phyloP scores from a whole-genome alignment of 192 early-diverging fungal genomes.

The Glomus cerebriforme region DNA sequence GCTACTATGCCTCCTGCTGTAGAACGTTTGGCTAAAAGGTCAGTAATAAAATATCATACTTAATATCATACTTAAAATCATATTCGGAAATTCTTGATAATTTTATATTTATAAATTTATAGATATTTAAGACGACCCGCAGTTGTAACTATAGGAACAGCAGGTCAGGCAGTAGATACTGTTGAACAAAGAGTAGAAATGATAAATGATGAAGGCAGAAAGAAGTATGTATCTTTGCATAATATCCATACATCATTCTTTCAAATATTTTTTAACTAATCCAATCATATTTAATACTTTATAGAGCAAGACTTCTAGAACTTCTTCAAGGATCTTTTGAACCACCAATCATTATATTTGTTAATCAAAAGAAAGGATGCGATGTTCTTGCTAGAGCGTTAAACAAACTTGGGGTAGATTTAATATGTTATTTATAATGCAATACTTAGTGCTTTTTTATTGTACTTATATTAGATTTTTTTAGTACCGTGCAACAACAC shows the following conservation, averaged over 20 bases:
- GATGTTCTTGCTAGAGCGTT: slow-evolving; percentile 83
- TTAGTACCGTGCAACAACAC: slow-evolving; percentile 67
- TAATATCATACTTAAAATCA: neutral
- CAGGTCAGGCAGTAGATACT: slow-evolving; percentile 94
- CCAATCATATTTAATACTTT: slow-evolving; percentile 18
- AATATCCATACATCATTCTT: neutral
- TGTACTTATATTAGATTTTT: slow-evolving; percentile 29
- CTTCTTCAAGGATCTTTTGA: slow-evolving; percentile 70
- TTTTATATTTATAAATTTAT: neutral
- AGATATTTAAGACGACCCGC: slow-evolving; percentile 87
- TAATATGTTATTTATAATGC: neutral
- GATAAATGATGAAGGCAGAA: slow-evolving; percentile 81
- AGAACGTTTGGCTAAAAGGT: slow-evolving; percentile 88
- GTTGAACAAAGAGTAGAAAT: slow-evolving; percentile 97
- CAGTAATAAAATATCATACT: neutral
- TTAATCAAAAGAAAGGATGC: slow-evolving; percentile 93
- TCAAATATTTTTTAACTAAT: neutral
- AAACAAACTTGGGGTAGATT: slow-evolving; percentile 65
- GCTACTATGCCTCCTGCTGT: slow-evolving; percentile 97
- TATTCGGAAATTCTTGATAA: neutral
- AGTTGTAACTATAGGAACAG: slow-evolving; percentile 94
- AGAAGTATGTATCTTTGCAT: slow-evolving; percentile 55
- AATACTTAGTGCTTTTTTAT: neutral
- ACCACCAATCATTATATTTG: slow-evolving; percentile 95
- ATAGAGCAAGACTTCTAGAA: slow-evolving; percentile 73